Evolutionary conservation across 202 grass and related monocot species (phyloP), one percentile per base, ranked within the genome.

Genomic region (Elaeis oleifera): DNA sequence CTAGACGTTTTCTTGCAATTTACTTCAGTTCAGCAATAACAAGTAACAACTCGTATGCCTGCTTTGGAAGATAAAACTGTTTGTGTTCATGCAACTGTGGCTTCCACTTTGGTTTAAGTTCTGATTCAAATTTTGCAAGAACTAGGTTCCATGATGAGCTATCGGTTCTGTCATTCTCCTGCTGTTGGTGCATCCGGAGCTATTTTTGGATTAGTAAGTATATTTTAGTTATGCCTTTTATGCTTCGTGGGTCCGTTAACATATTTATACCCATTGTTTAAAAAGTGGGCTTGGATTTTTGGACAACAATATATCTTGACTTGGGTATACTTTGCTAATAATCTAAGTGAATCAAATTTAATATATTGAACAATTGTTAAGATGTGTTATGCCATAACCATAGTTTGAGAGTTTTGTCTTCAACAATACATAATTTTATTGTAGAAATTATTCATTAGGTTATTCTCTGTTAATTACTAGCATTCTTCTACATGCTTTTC

Each of bases 81-180:
- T 28, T 52, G 27, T 52, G 17, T 71, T 20, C 13, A 13, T 61
- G 49, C 25, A 36, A 22, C 16, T 61, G 54, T 22, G 20, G 6
- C 51, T 15, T 21, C 51, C 14, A 61, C 8, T 56, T 77, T 55
- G 51, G 67, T 79, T 36, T 55, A 81, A 77, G 58, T 49, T 29
- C 23, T 56, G 56, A 62, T 76, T 44, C 50, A 51, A 54, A 18
- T 68, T 19, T 76, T 73, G 50, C 19, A 80, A 81, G 3, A 71
- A 68, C 70, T 74, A 97, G 92, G 91, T 89, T 88, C 92, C 21
- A 13, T 91, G 39, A 81, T 96, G 87, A 96, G 91, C 67, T 96
- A 91, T 32, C 17, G 18, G 15, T 96, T 59, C 50, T 76, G 81
- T n/a, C 56, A 56, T 44, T 77, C 71, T 25, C 87, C 87, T 76